Evolutionary conservation across 192 early-diverging fungal genomes (phyloP).

Genomic region (Backusella macrospora): DNA sequence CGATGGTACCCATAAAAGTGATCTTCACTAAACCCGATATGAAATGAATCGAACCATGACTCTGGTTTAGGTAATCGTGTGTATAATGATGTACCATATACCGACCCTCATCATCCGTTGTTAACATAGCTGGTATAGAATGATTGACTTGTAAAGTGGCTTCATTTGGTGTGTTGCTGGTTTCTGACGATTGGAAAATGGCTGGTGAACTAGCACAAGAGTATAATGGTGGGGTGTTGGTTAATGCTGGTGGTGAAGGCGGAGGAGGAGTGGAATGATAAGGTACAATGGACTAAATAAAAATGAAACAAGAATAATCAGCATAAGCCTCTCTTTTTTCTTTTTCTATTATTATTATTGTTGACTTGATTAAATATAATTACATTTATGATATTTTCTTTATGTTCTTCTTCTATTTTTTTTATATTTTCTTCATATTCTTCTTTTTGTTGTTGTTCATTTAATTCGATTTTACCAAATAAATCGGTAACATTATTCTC

Average conservation of each 20-base stretch:
- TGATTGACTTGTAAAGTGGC: neutral
- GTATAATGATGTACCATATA: neutral
- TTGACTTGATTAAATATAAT: neutral
- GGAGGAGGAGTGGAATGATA: neutral
- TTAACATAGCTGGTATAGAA: neutral
- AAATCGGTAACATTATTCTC: slow-evolving; percentile 8
- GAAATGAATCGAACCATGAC: neutral
- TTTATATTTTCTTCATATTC: neutral
- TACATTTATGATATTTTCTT: neutral
- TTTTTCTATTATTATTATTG: too few species aligned
- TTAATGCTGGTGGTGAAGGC: neutral
- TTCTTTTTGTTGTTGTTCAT: neutral
- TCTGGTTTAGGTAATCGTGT: slow-evolving; percentile 7
- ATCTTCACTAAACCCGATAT: neutral
- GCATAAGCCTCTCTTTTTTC: neutral
- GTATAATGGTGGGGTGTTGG: neutral
- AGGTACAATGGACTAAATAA: neutral
- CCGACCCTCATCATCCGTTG: neutral
- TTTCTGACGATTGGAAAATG: neutral
- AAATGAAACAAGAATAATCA: neutral
- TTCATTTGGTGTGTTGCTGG: neutral
- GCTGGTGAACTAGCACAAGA: neutral
- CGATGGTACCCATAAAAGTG: neutral
- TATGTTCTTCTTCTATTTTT: neutral
- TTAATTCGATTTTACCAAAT: slow-evolving; percentile 12